phyloP scores from a whole-genome alignment of 805 yeast species.

The Candida adriatica region DNA sequence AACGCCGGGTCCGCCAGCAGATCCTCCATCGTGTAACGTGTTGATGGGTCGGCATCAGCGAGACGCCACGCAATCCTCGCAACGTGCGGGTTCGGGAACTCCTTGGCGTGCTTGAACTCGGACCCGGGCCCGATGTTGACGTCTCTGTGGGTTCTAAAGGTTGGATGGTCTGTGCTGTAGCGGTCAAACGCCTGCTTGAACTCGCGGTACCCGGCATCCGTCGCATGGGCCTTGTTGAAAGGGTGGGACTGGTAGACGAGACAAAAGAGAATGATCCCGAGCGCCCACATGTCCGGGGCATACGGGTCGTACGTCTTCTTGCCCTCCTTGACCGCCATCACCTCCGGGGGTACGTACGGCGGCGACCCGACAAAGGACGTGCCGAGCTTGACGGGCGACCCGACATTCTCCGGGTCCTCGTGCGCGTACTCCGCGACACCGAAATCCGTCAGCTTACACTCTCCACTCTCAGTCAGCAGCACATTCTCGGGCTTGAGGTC shows the following conservation, averaged over 20 bases:
- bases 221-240: constrained; percentile 41
- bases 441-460: constrained; percentile 66
- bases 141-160: constrained; percentile 37
- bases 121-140: constrained; percentile 58
- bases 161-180: constrained; percentile 34
- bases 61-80: constrained; percentile 71
- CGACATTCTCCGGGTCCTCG: constrained; percentile 41
- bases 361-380: constrained; percentile 67
- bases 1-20: constrained; percentile 64
- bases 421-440: constrained; percentile 69
- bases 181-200: constrained; percentile 42
- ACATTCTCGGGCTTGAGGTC: constrained; percentile 75
- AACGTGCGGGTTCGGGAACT: constrained; percentile 49
- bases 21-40: constrained; percentile 47
- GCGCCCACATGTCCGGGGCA: constrained; percentile 65
- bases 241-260: constrained; percentile 54
- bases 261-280: constrained; percentile 63
- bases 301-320: constrained; percentile 49
- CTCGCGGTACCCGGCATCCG: constrained; percentile 49
- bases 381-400: constrained; percentile 29
- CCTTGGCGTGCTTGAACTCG: constrained; percentile 65
- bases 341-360: constrained; percentile 78
- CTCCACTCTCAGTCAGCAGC: constrained; percentile 49
- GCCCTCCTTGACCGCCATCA: constrained; percentile 41
- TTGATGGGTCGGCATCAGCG: constrained; percentile 52